Conservation (phyloP, 176 grass and related monocot genomes). For the Aegilops bicornis region DNA sequence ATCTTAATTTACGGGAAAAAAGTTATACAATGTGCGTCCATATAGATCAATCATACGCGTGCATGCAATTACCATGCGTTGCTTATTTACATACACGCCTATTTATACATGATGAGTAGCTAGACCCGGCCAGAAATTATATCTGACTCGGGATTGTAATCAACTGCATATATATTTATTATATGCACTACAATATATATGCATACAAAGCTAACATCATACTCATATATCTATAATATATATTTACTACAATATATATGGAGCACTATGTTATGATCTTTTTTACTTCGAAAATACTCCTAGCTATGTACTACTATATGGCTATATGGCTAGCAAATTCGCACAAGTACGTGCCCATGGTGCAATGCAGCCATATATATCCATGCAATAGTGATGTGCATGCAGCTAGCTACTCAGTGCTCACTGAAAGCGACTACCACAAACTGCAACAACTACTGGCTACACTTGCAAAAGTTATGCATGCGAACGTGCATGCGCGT, state of each 20-base stretch:
- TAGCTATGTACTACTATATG: background rate
- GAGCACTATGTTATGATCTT: too few species aligned
- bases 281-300: background rate
- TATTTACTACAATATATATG: too few species aligned
- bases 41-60: background rate
- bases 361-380: slow-evolving; percentile 21
- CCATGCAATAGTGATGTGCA: slow-evolving; percentile 39
- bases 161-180: background rate
- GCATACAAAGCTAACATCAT: too few species aligned
- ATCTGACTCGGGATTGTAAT: background rate
- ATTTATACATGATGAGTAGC: background rate
- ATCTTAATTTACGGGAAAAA: background rate
- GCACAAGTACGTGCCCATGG: slow-evolving; percentile 23
- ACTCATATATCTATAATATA: too few species aligned
- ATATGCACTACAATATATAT: too few species aligned
- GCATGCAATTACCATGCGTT: background rate
- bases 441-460: slow-evolving; percentile 12
- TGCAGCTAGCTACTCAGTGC: slow-evolving; percentile 24
- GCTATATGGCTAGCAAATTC: background rate
- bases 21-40: background rate
- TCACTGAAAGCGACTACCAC: slow-evolving; percentile 31
- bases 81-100: background rate
- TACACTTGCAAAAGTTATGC: slow-evolving; percentile 30
- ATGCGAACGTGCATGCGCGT: slow-evolving; percentile 5
- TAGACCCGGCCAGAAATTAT: background rate